Evolutionary conservation across 306 rosid genomes (phyloP).

Genomic region (Prunus dulcis): DNA sequence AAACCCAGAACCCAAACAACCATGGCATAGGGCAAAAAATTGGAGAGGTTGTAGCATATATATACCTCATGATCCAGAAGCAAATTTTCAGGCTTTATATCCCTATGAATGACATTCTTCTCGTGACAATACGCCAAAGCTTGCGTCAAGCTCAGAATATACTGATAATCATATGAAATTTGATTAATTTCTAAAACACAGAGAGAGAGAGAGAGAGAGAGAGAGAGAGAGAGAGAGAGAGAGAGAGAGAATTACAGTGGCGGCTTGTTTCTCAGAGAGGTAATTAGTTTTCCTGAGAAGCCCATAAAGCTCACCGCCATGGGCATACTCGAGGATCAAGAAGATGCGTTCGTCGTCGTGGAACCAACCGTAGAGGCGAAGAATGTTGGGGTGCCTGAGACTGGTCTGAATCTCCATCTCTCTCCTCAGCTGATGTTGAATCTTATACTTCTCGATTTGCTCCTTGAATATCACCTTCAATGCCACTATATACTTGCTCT

Average conservation of each 20-base stretch:
- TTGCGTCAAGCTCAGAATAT: slow-evolving; percentile 71
- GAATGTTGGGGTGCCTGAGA: slow-evolving; percentile 61
- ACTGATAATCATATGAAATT: slow-evolving; percentile 39
- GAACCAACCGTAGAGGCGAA: slow-evolving; percentile 84
- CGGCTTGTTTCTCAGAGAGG: slow-evolving; percentile 67
- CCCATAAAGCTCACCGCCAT: slow-evolving; percentile 75
- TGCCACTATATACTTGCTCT: slow-evolving; percentile 79
- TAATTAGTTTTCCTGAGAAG: slow-evolving; percentile 45
- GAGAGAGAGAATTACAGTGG: slow-evolving; percentile 42
- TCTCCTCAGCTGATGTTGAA: slow-evolving; percentile 65
- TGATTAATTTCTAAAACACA: not conserved
- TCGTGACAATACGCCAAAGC: slow-evolving; percentile 89
- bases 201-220: not conserved
- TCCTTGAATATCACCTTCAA: slow-evolving; percentile 71
- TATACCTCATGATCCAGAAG: slow-evolving; percentile 83
- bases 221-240: not conserved
- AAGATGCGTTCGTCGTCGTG: slow-evolving; percentile 66
- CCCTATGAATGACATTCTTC: slow-evolving; percentile 90
- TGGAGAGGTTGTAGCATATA: not conserved
- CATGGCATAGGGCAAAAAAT: not conserved
- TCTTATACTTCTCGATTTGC: slow-evolving; percentile 66
- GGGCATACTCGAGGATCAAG: slow-evolving; percentile 85
- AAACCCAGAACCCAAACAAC: not conserved
- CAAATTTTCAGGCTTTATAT: slow-evolving; percentile 91
- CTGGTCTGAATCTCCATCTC: slow-evolving; percentile 79